A percentile compares a stretch with the other conserved stretches of the same genome.
These are phyloP conservation scores for Coffea eugenioides DNA, from an alignment of 257 asterid species.

Conservation along the genomic window DNA sequence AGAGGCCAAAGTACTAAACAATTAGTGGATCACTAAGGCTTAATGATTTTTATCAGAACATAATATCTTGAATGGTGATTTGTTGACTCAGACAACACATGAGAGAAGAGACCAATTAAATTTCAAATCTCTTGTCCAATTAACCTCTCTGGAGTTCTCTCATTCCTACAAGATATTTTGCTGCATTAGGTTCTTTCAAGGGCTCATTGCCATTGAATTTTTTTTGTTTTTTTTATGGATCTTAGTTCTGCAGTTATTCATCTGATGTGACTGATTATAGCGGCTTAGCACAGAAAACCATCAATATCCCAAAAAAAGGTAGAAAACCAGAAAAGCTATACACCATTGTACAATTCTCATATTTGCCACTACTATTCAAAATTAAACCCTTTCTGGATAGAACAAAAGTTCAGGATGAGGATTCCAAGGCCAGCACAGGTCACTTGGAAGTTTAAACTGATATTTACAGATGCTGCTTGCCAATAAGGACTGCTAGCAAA, in stretches of 20 bases:
- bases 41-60: background rate
- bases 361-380: background rate
- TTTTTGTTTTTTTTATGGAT: background rate
- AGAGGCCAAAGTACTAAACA: background rate
- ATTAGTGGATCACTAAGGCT: background rate
- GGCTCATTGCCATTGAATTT: background rate
- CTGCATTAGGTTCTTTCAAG: background rate
- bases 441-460: too few species aligned
- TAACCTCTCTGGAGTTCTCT: background rate
- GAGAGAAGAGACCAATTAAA: background rate
- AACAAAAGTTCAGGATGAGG: too few species aligned
- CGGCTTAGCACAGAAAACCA: background rate
- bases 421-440: too few species aligned
- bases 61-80: background rate
- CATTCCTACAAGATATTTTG: conserved; percentile 7
- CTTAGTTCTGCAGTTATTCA: background rate
- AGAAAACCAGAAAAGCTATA: background rate
- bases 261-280: background rate
- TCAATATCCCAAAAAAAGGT: background rate
- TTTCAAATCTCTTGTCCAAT: background rate
- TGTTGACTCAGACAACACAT: background rate
- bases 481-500: too few species aligned
- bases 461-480: too few species aligned
- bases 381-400: too few species aligned
- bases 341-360: conserved; percentile 6